Conservation (phyloP, 164 flowering plant species). For the Litsea cubeba region DNA sequence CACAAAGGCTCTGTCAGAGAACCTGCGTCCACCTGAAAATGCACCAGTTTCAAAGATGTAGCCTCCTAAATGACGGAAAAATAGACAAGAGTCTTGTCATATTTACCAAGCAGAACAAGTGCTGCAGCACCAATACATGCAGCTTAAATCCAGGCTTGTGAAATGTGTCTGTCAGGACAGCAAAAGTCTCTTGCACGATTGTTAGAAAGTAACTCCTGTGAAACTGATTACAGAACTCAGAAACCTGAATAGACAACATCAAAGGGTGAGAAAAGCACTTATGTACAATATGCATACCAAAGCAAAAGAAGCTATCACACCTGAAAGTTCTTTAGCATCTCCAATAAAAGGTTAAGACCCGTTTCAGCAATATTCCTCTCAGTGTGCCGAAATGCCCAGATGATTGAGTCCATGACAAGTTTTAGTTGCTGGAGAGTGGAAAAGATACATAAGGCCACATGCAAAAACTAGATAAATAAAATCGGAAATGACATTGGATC, state of each 20-base stretch:
- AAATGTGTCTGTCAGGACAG: constrained; percentile 96
- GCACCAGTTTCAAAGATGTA: constrained; percentile 1
- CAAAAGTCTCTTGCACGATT: constrained; percentile 97
- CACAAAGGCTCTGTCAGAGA: constrained; percentile 82
- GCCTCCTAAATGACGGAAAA: background rate
- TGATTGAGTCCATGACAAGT: constrained; percentile 96
- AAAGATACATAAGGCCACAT: background rate
- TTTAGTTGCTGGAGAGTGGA: constrained; percentile 66
- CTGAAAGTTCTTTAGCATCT: constrained; percentile 98
- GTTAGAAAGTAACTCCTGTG: constrained; percentile 73
- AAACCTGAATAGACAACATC: constrained; percentile 41
- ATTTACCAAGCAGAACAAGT: constrained; percentile 89
- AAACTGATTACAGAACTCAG: constrained; percentile 94
- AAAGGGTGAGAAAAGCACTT: background rate
- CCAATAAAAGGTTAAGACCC: constrained; percentile 84
- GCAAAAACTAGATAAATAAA: background rate
- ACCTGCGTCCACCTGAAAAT: constrained; percentile 73
- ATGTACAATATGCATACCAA: background rate
- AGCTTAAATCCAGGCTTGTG: constrained; percentile 99
- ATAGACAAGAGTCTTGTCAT: background rate
- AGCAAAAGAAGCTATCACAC: constrained; percentile 21
- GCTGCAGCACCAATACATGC: constrained; percentile 88
- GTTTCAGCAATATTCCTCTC: constrained; percentile 98
- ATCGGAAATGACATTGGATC: background rate
- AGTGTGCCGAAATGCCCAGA: constrained; percentile 99